These are phyloP conservation scores for Tausonia pullulans DNA, from an alignment of 1,284 basidiomycete species.

Conservation along the genomic window DNA sequence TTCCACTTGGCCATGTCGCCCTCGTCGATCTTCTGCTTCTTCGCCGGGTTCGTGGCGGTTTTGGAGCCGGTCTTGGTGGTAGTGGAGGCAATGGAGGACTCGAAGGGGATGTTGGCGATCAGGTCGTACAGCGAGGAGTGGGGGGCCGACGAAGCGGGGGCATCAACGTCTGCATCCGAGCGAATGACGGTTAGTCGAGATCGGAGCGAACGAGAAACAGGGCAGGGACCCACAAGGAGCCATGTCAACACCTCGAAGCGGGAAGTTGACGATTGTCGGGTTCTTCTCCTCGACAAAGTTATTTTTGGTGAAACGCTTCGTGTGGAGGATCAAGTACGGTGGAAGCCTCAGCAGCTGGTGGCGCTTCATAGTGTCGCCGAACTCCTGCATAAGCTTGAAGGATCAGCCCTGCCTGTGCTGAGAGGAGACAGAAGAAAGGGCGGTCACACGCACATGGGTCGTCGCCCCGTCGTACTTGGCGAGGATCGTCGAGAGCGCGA, in stretches of 20 bases:
- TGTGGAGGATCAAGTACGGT: conserved; percentile 86
- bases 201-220: conserved; percentile 14
- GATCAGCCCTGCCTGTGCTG: neutral
- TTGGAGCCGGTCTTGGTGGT: conserved; percentile 38
- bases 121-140: conserved; percentile 76
- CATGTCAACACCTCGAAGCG: conserved; percentile 82
- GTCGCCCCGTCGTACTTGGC: conserved; percentile 89
- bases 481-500: conserved; percentile 79
- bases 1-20: conserved; percentile 53
- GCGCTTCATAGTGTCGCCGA: conserved; percentile 68
- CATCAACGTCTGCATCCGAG: conserved; percentile 53
- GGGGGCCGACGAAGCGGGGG: conserved; percentile 42
- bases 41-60: conserved; percentile 19
- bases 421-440: neutral
- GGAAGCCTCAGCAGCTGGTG: conserved; percentile 83
- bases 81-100: conserved; percentile 78
- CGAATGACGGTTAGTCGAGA: neutral
- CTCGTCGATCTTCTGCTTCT: conserved; percentile 21
- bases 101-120: conserved; percentile 88
- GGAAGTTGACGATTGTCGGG: conserved; percentile 96
- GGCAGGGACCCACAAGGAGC: conserved; percentile 57
- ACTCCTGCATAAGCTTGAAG: conserved; percentile 46
- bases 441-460: conserved; percentile 51
- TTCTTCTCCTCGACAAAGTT: conserved; percentile 97
- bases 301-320: conserved; percentile 97